A percentile compares a stretch with the other conserved stretches of the same genome.
Evolutionary conservation across 2,329 filamentous ascomycete species (phyloP).

Genomic region (Magnaporthales sp.): DNA sequence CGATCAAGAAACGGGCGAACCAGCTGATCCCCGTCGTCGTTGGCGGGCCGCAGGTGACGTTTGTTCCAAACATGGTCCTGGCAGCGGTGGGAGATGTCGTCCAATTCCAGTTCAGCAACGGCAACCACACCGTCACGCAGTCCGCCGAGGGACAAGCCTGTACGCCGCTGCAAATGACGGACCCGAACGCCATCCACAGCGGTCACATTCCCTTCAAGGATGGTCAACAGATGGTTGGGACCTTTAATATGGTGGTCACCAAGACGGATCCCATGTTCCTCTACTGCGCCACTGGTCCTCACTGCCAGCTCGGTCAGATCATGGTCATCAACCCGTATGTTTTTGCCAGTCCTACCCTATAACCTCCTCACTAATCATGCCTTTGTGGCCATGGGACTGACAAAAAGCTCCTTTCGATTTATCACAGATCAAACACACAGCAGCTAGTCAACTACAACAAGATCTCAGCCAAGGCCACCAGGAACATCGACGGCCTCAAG

Average conservation of each 20-base stretch:
- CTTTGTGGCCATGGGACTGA: not conserved
- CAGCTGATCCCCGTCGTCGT: slow-evolving; percentile 11
- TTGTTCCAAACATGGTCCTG: slow-evolving; percentile 11
- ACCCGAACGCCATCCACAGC: slow-evolving; percentile 25
- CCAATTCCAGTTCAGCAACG: slow-evolving; percentile 17
- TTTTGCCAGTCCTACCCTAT: not conserved
- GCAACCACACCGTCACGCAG: slow-evolving; percentile 26
- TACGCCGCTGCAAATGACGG: slow-evolving; percentile 24
- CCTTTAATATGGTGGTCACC: slow-evolving; percentile 37
- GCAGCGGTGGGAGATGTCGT: slow-evolving; percentile 14
- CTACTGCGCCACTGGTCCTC: slow-evolving; percentile 8
- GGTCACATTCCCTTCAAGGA: slow-evolving; percentile 29
- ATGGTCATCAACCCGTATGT: slow-evolving; percentile 8
- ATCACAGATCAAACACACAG: slow-evolving; percentile 1
- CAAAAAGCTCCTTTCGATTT: not conserved
- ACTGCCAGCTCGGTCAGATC: slow-evolving; percentile 6
- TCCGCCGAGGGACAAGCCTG: slow-evolving; percentile 25
- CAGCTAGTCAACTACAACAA: slow-evolving; percentile 7
- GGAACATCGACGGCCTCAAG: not conserved
- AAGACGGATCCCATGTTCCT: slow-evolving; percentile 34
- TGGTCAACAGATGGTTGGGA: slow-evolving; percentile 28
- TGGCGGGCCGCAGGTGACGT: slow-evolving; percentile 11
- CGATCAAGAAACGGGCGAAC: not conserved
- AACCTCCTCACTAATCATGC: not conserved
- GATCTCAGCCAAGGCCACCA: not conserved